phyloP scores from a whole-genome alignment of 2,329 filamentous ascomycete species.

The Hortaea werneckii region DNA sequence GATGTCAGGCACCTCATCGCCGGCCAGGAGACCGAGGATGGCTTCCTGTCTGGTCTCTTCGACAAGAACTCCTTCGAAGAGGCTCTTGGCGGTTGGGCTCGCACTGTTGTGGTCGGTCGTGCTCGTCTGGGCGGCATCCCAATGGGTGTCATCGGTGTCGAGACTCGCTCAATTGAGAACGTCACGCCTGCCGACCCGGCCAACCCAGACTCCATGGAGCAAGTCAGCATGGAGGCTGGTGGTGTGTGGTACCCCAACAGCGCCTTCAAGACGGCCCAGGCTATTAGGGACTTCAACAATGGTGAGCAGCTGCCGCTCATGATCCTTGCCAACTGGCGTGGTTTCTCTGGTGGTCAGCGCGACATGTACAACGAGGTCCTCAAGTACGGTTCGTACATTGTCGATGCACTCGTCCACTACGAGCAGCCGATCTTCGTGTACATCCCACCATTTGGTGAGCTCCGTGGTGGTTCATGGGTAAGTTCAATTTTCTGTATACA shows the following conservation, averaged over 20 bases:
- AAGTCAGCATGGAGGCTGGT: slow-evolving; percentile 87
- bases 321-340: slow-evolving; percentile 99
- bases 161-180: slow-evolving; percentile 93
- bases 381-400: slow-evolving; percentile 98
- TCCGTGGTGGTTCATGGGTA: slow-evolving; percentile 94
- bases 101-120: slow-evolving; percentile 91
- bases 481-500: slow-evolving; percentile 22
- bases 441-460: slow-evolving; percentile 91
- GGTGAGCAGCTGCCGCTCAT: slow-evolving; percentile 96
- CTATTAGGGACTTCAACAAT: slow-evolving; percentile 97
- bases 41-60: slow-evolving; percentile 84
- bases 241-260: slow-evolving; percentile 99
- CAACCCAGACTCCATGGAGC: slow-evolving; percentile 96
- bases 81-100: slow-evolving; percentile 91
- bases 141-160: slow-evolving; percentile 95
- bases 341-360: slow-evolving; percentile 98
- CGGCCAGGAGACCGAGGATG: slow-evolving; percentile 75
- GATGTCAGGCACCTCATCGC: slow-evolving; percentile 90
- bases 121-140: slow-evolving; percentile 94
- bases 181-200: slow-evolving; percentile 92
- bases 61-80: slow-evolving; percentile 96
- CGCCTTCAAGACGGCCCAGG: slow-evolving; percentile 98
- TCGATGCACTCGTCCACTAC: slow-evolving; percentile 95
- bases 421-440: slow-evolving; percentile 99
- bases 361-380: slow-evolving; percentile 99